Percentiles rank a stretch among this genome's conserved stretches.
Evolutionary conservation across 441 rosid species (phyloP).

Genomic region (Lepidium campestre): DNA sequence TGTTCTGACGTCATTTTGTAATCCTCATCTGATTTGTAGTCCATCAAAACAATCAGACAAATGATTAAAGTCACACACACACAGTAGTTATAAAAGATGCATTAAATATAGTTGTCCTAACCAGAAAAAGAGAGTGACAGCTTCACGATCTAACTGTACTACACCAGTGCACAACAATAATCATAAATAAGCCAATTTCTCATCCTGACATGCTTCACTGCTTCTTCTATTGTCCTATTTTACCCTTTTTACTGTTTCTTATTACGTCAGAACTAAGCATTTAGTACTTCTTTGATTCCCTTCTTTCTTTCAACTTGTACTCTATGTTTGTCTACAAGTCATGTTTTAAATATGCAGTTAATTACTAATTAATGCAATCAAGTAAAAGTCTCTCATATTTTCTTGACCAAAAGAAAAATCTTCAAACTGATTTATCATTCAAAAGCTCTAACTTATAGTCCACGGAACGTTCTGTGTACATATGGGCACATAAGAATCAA

Average conservation of each 20-base stretch:
- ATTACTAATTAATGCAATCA: background rate
- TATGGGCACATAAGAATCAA: background rate
- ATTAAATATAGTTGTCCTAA: slow-evolving; percentile 16
- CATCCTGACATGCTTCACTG: slow-evolving; percentile 2
- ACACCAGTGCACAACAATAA: background rate
- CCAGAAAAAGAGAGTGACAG: slow-evolving; percentile 15
- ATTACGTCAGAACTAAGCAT: background rate
- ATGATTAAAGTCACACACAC: background rate
- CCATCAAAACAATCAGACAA: background rate
- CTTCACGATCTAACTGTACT: slow-evolving; percentile 6
- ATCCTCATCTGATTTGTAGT: too few relatives aligned
- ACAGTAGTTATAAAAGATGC: background rate
- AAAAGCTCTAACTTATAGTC: background rate
- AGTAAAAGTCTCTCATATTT: background rate
- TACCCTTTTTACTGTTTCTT: slow-evolving; percentile 4
- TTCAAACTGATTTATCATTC: background rate
- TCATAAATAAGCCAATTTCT: slow-evolving; percentile 12
- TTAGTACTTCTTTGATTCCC: background rate
- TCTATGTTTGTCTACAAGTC: background rate
- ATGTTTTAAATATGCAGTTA: background rate
- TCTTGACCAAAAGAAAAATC: too few relatives aligned
- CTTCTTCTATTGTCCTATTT: background rate
- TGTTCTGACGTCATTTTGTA: too few relatives aligned
- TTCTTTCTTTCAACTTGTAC: background rate
- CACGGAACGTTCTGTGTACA: background rate